Percentiles rank a stretch among this genome's conserved stretches.
phyloP scores from a whole-genome alignment of 805 yeast species.

The Saccharomyces mikatae region DNA sequence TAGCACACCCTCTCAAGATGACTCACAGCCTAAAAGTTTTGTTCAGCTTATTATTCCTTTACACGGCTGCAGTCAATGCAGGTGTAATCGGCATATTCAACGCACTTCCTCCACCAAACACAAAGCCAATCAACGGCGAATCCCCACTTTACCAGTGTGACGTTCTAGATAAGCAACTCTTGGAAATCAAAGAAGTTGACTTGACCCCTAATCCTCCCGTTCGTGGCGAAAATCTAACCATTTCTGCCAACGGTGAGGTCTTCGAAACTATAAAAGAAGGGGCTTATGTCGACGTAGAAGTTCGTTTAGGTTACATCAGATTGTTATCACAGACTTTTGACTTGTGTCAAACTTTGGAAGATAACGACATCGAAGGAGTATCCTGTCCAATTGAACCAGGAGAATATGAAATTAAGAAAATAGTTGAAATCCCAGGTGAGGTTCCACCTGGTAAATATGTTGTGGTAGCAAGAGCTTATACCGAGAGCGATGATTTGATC shows the following conservation, averaged over 20 bases:
- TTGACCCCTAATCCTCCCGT: conserved; percentile 82
- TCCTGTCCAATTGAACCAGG: conserved; percentile 79
- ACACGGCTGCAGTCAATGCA: conserved; percentile 3
- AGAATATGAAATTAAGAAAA: conserved; percentile 52
- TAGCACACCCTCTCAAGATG: not conserved
- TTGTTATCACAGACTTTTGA: conserved; percentile 85
- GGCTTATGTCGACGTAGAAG: conserved; percentile 90
- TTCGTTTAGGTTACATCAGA: conserved; percentile 84
- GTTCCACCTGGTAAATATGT: conserved; percentile 93
- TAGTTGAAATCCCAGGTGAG: conserved; percentile 77
- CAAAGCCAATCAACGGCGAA: conserved; percentile 78
- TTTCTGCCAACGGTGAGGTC: conserved; percentile 65
- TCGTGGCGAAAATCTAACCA: conserved; percentile 76
- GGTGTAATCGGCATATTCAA: conserved; percentile 8
- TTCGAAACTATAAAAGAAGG: conserved; percentile 60
- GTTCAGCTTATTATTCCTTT: not conserved
- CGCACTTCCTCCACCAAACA: conserved; percentile 8
- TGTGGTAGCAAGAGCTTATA: conserved; percentile 84
- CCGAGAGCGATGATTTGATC: conserved; percentile 70
- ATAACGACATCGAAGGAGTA: conserved; percentile 55
- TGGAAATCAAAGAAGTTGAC: conserved; percentile 50
- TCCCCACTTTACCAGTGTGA: conserved; percentile 83
- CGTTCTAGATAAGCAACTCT: conserved; percentile 48
- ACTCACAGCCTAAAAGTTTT: not conserved
- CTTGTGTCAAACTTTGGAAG: conserved; percentile 76